Evolutionary conservation across 768 basidiomycete species (phyloP).

Genomic region (Leccinum aurantiacum): DNA sequence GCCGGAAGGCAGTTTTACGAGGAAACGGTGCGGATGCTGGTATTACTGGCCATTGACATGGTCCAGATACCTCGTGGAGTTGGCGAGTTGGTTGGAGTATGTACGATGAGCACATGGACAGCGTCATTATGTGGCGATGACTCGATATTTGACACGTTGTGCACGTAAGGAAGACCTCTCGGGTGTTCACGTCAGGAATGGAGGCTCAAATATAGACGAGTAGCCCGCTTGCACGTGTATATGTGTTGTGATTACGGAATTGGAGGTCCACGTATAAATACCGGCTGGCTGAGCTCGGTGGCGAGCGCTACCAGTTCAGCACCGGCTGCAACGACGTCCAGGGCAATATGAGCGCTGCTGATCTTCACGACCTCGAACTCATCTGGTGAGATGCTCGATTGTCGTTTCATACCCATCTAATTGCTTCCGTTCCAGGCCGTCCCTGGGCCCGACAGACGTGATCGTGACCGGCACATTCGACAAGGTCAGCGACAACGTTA

Average conservation of each 20-base stretch:
- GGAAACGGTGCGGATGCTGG: constrained; percentile 29
- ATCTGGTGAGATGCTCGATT: constrained; percentile 42
- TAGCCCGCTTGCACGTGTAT: constrained; percentile 14
- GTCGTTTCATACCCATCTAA: constrained; percentile 7
- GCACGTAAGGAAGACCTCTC: constrained; percentile 6
- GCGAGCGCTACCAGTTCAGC: constrained; percentile 11
- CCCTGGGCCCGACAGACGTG: constrained; percentile 52
- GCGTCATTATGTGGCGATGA: not conserved
- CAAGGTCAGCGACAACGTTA: constrained; percentile 54
- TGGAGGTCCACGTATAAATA: constrained; percentile 23
- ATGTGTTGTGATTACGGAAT: constrained; percentile 29
- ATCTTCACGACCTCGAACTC: constrained; percentile 53
- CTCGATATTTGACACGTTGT: constrained; percentile 14
- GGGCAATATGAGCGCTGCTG: constrained; percentile 36
- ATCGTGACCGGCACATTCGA: constrained; percentile 80
- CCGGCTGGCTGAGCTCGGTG: not conserved
- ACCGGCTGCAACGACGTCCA: constrained; percentile 22
- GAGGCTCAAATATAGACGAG: not conserved
- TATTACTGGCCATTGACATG: constrained; percentile 1
- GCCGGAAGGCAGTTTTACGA: constrained; percentile 35
- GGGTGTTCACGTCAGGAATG: not conserved
- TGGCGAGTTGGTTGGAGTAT: constrained; percentile 7
- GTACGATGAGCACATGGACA: constrained; percentile 2
- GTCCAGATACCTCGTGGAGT: constrained; percentile 14
- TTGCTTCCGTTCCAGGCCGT: constrained; percentile 49